Evolutionary conservation across 192 early-diverging fungal species (phyloP).

Genomic region (Coemansia sp.): DNA sequence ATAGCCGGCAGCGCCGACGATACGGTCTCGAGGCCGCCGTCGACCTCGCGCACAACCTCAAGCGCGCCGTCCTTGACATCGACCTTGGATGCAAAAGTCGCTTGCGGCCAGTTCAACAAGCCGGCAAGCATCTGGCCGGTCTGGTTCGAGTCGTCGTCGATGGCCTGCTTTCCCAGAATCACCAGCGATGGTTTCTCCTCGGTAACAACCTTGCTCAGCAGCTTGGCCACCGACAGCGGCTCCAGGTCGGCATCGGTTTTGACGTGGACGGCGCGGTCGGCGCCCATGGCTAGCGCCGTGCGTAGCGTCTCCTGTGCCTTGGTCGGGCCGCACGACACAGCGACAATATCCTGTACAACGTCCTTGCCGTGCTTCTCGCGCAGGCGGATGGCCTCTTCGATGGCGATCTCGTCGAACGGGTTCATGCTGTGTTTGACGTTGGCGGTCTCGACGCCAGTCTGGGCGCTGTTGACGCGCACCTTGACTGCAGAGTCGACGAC

Average conservation of each 20-base stretch:
- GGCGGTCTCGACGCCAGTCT: conserved; percentile 83
- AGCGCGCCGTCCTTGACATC: conserved; percentile 67
- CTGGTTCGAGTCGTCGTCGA: conserved; percentile 97
- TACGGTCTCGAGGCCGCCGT: conserved; percentile 95
- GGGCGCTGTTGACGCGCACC: conserved; percentile 87
- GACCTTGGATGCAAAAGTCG: conserved; percentile 96
- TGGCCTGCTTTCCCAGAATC: conserved; percentile 98
- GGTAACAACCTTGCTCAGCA: conserved; percentile 81
- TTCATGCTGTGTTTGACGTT: conserved; percentile 99
- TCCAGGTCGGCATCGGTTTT: conserved; percentile 79
- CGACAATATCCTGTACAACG: conserved; percentile 74
- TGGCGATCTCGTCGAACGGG: conserved; percentile 99
- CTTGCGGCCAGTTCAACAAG: conserved; percentile 91
- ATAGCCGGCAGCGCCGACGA: conserved; percentile 82
- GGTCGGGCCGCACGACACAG: conserved; percentile 81
- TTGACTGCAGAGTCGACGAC: conserved; percentile 99
- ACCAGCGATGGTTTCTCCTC: conserved; percentile 93
- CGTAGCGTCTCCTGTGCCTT: conserved; percentile 91
- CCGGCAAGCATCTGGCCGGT: conserved; percentile 99
- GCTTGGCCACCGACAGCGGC: conserved; percentile 89
- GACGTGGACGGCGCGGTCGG: conserved; percentile 92
- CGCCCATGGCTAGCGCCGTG: conserved; percentile 97
- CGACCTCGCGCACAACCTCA: conserved; percentile 92
- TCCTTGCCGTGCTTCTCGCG: conserved; percentile 76
- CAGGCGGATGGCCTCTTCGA: conserved; percentile 92